phyloP scores from a whole-genome alignment of 495 filamentous ascomycete genomes.

The Pseudomonodictys pantanalensis region DNA sequence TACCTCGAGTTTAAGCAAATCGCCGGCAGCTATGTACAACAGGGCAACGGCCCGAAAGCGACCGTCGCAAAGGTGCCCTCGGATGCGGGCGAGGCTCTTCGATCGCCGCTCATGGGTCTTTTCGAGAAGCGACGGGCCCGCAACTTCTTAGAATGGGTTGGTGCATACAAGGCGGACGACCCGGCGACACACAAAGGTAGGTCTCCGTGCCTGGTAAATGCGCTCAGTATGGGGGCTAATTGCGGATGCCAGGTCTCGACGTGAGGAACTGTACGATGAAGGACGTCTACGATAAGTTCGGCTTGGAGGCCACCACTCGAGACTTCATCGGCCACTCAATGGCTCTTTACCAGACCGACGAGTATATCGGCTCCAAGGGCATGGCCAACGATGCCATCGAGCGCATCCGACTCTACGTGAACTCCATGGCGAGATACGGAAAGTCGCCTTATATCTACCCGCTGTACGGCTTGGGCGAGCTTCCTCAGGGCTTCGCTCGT shows the following conservation, averaged over 20 bases:
- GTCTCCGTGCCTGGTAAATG: slow-evolving; percentile 21
- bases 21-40: slow-evolving; percentile 95
- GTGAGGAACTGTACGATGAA: slow-evolving; percentile 80
- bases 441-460: slow-evolving; percentile 99
- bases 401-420: slow-evolving; percentile 93
- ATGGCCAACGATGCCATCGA: slow-evolving; percentile 80
- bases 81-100: slow-evolving; percentile 84
- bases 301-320: slow-evolving; percentile 83
- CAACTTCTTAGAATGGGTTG: slow-evolving; percentile 96
- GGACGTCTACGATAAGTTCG: slow-evolving; percentile 96
- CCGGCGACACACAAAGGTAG: slow-evolving; percentile 81
- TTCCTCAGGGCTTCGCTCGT: slow-evolving; percentile 97
- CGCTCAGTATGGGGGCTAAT: slow-evolving; percentile 14
- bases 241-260: slow-evolving; percentile 63
- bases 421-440: slow-evolving; percentile 95
- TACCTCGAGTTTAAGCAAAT: slow-evolving; percentile 99
- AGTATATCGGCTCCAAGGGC: slow-evolving; percentile 72
- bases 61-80: slow-evolving; percentile 96
- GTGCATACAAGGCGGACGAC: slow-evolving; percentile 80
- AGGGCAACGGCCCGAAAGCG: slow-evolving; percentile 71
- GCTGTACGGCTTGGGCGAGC: slow-evolving; percentile 93
- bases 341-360: slow-evolving; percentile 88
- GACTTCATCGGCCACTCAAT: slow-evolving; percentile 98
- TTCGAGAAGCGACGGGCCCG: slow-evolving; percentile 98
- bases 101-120: slow-evolving; percentile 90